Conservation (phyloP, 306 rosid genomes). For the Ziziphus jujuba region DNA sequence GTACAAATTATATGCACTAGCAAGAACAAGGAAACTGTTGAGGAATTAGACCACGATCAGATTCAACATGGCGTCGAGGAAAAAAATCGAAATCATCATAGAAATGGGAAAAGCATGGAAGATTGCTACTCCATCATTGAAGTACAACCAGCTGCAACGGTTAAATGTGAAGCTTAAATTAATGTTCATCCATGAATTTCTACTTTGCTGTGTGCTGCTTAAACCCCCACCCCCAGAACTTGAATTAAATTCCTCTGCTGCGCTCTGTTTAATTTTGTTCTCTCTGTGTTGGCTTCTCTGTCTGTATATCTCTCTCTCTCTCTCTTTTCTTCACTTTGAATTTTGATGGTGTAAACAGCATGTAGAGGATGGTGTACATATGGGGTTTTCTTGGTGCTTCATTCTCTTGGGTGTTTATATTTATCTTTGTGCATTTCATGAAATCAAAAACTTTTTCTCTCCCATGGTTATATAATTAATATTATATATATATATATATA, state of each 20-base stretch:
- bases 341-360: no score
- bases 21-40: no score
- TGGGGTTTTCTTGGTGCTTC: neutral
- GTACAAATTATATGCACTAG: slow-evolving; percentile 20
- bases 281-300: neutral
- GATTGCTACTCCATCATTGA: neutral
- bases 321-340: no score
- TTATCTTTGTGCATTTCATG: neutral
- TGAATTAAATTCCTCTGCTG: neutral
- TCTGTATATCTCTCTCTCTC: neutral
- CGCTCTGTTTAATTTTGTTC: neutral
- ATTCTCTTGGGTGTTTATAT: slow-evolving; percentile 1
- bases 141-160: neutral
- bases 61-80: no score
- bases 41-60: no score
- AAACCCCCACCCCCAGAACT: no score
- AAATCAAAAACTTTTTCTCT: no score
- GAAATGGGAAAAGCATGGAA: neutral
- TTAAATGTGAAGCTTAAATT: slow-evolving; percentile 16
- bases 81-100: no score
- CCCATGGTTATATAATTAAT: no score
- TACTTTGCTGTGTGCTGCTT: no score
- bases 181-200: neutral
- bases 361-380: slow-evolving; percentile 24
- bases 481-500: no score